Evolutionary conservation across 805 yeast species (phyloP), one percentile per base, ranked within the genome.

Genomic region (Metschnikowia borealis): DNA sequence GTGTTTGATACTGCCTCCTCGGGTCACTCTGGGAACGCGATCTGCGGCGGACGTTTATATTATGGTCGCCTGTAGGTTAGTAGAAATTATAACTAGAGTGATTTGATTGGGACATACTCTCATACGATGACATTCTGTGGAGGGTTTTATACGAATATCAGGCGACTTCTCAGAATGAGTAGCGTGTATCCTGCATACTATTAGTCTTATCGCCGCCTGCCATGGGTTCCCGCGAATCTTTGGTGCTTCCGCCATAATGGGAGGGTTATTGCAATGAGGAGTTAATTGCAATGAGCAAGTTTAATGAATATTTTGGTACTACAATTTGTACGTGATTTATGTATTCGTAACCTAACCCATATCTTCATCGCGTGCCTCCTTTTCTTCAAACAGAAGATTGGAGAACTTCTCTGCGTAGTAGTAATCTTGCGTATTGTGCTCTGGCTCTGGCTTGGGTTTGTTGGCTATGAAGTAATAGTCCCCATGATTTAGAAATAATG

Each of bases 41-140:
- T 21, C 42, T 46, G 38, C 52, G 49, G 38, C 52, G 51, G 20
- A 70, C 56, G 48, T 70, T 71, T 31, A 73, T 57, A 49, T 72
- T 71, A 49, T 73, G 78, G 50, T 73, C 78, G 46, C 67, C 78
- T 73, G 33, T 14, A 8, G 7, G 55, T 58, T 55, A 46, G 54
- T 49, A 40, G 6, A 26, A 6, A 36, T 35, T 20, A 15, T 8
- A 3, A 29, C 14, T 4, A 11, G 17, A 21, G 13, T 38, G 29
- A 8, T 10, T 39, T 20, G 10, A n/a, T 13, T 23, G 21, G 14
- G n/a, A 49, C 77, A 26, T 69, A 72, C 78, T 69, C 66, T 73
- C 77, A 60, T 73, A 73, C 38, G 71, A 71, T n/a, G 78, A 69
- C 78, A 73, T 70, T 33, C 18, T 47, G 29, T 20, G 6, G 20